A percentile compares a stretch with the other conserved stretches of the same genome.
These are phyloP conservation scores for Candida peoriensis DNA, from an alignment of 805 yeast genomes.

Conservation along the genomic window DNA sequence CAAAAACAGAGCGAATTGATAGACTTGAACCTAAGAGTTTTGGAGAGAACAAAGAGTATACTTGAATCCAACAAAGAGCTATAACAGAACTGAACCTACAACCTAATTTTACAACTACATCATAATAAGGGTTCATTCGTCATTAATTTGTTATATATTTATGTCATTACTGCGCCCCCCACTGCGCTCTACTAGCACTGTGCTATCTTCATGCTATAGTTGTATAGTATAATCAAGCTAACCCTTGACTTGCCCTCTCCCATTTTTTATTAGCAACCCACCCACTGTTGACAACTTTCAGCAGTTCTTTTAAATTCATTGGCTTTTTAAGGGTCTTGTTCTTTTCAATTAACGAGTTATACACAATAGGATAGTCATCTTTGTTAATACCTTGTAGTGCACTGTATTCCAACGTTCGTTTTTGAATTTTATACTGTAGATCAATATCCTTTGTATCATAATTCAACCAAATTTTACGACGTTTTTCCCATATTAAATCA, in stretches of 20 bases:
- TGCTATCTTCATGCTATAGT: no score
- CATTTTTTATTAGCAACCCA: conserved; percentile 80
- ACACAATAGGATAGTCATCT: conserved; percentile 56
- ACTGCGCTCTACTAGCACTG: no score
- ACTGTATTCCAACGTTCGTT: conserved; percentile 17
- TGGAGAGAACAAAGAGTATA: conserved; percentile 50
- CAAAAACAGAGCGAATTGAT: no score
- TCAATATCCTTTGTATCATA: conserved; percentile 27
- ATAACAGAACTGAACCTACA: not conserved
- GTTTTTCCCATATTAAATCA: conserved; percentile 59
- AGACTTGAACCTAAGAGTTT: no score
- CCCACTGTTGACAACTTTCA: conserved; percentile 72
- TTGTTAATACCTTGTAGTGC: conserved; percentile 32
- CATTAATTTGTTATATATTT: no score
- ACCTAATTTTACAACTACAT: no score
- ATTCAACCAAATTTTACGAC: conserved; percentile 63
- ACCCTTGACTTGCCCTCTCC: conserved; percentile 46
- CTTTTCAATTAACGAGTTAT: conserved; percentile 64
- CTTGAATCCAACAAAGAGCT: conserved; percentile 26
- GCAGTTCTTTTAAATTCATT: conserved; percentile 67
- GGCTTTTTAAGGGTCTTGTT: conserved; percentile 63
- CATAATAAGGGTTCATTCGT: no score
- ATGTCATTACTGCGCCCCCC: no score
- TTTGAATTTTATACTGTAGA: conserved; percentile 13
- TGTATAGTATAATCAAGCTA: conserved; percentile 14